Evolutionary conservation across 768 basidiomycete species (phyloP), one percentile per base, ranked within the genome.

Genomic region (Mycena polygramma): DNA sequence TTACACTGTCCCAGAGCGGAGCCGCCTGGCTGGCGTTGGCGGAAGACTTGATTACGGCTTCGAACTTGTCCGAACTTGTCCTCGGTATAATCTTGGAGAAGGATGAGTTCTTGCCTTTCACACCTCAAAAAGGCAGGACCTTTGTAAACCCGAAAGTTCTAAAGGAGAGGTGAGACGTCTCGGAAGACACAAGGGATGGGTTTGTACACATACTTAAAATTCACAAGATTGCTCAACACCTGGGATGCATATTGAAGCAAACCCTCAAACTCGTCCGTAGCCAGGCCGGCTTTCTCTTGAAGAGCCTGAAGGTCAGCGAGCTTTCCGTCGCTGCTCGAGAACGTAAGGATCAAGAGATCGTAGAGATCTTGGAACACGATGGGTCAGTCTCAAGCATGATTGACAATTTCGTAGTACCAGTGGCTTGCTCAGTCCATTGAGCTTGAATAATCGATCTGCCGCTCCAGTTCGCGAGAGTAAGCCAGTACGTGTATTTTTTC

Each of bases 371-470:
- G 77, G 19, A 82, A 83, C 69, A 83, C 81, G 82, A 57, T 36
- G 15, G 15, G 41, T 11, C 30, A 46, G 49, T 58, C 62, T 59
- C 36, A 6, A 30, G 30, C 30, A 30, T 3, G 6, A 30, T 30
- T 30, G 6, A 36, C 46, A 15, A 1, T 9, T 11, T 36, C 5
- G 11, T 26, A 52, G 22, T 26, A 75, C 75, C 72, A 20, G 63
- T 79, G 7, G 92, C 92, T 71, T 92, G 87, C 0, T 90, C 84
- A 0, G 94, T 93, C 92, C 92, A 94, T 83, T 96, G 94, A 53
- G 84, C 91, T 82, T 94, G 92, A 63, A 95, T 92, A 80, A 96
- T 92, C 48, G 92, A 86, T 58, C 89, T 92, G 36, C 95, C 95
- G 0, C 92, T 92, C 95, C 95, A 96, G 1, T 90, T 89, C 8